Conservation (phyloP, 164 flowering plant genomes). For the Chloranthus sessilifolius region DNA sequence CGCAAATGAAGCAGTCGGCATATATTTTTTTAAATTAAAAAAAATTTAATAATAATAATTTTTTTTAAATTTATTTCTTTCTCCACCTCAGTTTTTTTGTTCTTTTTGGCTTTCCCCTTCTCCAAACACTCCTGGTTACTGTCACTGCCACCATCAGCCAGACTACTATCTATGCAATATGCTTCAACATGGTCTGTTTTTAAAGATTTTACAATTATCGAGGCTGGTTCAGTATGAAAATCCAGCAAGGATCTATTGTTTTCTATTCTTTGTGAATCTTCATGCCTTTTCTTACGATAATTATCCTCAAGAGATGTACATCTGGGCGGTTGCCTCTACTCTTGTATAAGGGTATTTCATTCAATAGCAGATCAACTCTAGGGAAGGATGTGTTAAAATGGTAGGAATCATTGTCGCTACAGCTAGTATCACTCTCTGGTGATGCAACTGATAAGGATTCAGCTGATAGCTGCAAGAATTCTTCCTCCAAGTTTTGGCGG, state of each 20-base stretch:
- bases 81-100: too few species aligned
- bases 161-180: not conserved
- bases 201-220: conserved; percentile 6
- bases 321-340: conserved; percentile 16
- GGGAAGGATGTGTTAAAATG: conserved; percentile 21
- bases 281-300: conserved; percentile 14
- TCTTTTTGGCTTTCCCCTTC: conserved; percentile 34
- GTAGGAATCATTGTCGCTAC: conserved; percentile 43
- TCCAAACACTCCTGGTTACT: conserved; percentile 26
- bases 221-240: conserved; percentile 19
- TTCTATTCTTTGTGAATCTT: conserved; percentile 13
- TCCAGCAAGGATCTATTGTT: conserved; percentile 13
- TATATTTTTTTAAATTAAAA: too few species aligned
- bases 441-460: conserved; percentile 76
- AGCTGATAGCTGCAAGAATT: conserved; percentile 77
- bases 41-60: too few species aligned
- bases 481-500: conserved; percentile 82
- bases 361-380: conserved; percentile 21
- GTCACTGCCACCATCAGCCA: conserved; percentile 15
- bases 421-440: conserved; percentile 76
- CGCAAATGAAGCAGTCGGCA: too few species aligned
- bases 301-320: conserved; percentile 9
- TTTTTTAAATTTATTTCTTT: too few species aligned
- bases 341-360: conserved; percentile 18
- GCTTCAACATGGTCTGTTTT: conserved; percentile 16